Base-by-base conservation (phyloP, 805 yeast species). In the Suhomyces tanzawaensis region DNA sequence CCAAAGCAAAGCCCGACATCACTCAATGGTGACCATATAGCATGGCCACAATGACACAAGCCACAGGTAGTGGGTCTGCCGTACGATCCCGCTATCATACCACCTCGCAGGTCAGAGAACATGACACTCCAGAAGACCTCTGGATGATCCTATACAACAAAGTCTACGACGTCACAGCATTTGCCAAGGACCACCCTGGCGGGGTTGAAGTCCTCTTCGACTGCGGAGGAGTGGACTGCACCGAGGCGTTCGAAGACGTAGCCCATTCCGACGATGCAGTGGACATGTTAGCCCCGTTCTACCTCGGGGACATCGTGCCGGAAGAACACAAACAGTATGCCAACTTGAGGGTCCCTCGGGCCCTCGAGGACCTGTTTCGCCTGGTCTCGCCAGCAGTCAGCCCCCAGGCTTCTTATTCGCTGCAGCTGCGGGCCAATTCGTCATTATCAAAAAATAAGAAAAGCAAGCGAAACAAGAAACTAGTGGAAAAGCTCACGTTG, bases 141-240 rank as follows among this genome's bases (percentile, higher is more conserved):
- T 91, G 96, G 95, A 79, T 91, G 71, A 74, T 87, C 39, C 72
- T 87, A 43, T 81, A 87, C 51, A 87, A 83, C 41, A 81, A 82
- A 49, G 95, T 91, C 4, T 87, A 81, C 58, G 82, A 87, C 58
- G 73, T 85, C 21, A 74, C 91, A 5, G 66, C 69, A 23, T 89
- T 90, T 61, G 69, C 84, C 38, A 72, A 77, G 13, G 79, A 75
- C 33, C 98, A 91, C 60, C 98, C 98, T 3, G 82, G 82, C 29
- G 81, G 80, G 35, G 76, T 78, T 37, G 79, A 82, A 54, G 86
- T 91, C 39, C 74, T 91, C 30, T 60, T 80, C 43, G 82, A 82
- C 44, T 86, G 86, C 51, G 96, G 93, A 14, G 95, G 93, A 3
- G 67, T 62, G 4, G 89, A 83, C 57, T 85, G 86, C 25, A 76